These are phyloP conservation scores for Borealophlyctis nickersoniae DNA, from an alignment of 192 early-diverging fungal species.

Conservation along the genomic window DNA sequence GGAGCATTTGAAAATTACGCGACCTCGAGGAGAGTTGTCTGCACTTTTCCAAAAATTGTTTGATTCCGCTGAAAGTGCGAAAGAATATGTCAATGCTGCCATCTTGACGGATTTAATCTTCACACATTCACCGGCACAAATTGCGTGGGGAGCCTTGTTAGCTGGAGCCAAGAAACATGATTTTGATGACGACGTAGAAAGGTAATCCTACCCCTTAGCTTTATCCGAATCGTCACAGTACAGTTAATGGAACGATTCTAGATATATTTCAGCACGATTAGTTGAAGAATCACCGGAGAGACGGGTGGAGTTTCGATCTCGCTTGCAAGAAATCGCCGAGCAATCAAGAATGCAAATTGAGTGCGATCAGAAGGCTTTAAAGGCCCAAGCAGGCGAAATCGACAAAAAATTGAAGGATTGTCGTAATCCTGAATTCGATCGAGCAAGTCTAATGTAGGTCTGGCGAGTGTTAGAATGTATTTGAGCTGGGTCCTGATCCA, in stretches of 20 bases:
- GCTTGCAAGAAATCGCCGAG: constrained; percentile 23
- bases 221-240: not conserved
- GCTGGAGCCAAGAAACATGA: constrained; percentile 29
- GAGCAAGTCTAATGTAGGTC: no score
- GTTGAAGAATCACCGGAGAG: constrained; percentile 7
- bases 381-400: constrained; percentile 23
- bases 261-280: constrained; percentile 17
- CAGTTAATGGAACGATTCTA: not conserved
- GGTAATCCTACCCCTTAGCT: constrained; percentile 27
- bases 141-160: constrained; percentile 45
- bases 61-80: constrained; percentile 19
- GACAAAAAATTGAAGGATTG: constrained; percentile 30
- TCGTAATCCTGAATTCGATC: constrained; percentile 37
- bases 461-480: no score
- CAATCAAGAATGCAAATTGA: constrained; percentile 10
- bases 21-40: constrained; percentile 16
- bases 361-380: constrained; percentile 10
- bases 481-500: no score
- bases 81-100: constrained; percentile 27
- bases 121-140: constrained; percentile 43
- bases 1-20: constrained; percentile 12
- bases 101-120: constrained; percentile 37
- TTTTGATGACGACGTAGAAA: constrained; percentile 27
- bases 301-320: constrained; percentile 15
- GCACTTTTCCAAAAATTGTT: constrained; percentile 20